Evolutionary conservation across 441 rosid species (phyloP), one percentile per base, ranked within the genome.

Genomic region (Croton laevigatus): DNA sequence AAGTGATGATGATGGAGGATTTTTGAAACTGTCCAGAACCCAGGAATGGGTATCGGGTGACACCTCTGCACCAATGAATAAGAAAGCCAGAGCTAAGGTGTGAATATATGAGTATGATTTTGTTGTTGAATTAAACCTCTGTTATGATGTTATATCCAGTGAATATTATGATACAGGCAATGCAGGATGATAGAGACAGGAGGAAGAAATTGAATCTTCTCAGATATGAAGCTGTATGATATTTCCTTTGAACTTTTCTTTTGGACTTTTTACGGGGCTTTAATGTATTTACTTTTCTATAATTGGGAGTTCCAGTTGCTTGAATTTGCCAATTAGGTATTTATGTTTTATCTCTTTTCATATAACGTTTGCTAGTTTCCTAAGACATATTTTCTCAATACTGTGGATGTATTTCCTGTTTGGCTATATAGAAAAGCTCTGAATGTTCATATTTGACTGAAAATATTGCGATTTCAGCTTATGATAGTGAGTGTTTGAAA

Each of bases 191-290:
- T 76, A 78, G 96, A 19, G 93, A 90, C 73, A 86, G 87, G 78
- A 89, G 96, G 83, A 91, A 84, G 87, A 91, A 84, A 79, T 81
- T 94, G 40, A 94, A 87, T 84, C 77, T 91, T 77, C 93, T 94
- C 75, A 36, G 86, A 79, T 90, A 94, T 75, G 98, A 88, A 86
- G 97, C 99, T 73, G 97, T 94, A 89, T 73, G 94, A 77, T 73
- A 76, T 72, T 82, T 78, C 74, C 72, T 76, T 73, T 71, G 52
- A 64, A 71, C 69, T 76, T 71, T 52, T 69, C 62, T 61, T 78
- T 36, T n/a, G 45, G 65, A 45, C 62, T 8, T 22, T 62, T 38
- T 49, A 8, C 40, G n/a, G 54, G 46, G 27, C 17, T 45, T 13
- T 32, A 12, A 34, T n/a, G 40, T 17, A 42, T 40, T 55, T 71